Evolutionary conservation across 495 filamentous ascomycete genomes (phyloP), one percentile per base, ranked within the genome.

Genomic region (Talaromyces thailandensis): DNA sequence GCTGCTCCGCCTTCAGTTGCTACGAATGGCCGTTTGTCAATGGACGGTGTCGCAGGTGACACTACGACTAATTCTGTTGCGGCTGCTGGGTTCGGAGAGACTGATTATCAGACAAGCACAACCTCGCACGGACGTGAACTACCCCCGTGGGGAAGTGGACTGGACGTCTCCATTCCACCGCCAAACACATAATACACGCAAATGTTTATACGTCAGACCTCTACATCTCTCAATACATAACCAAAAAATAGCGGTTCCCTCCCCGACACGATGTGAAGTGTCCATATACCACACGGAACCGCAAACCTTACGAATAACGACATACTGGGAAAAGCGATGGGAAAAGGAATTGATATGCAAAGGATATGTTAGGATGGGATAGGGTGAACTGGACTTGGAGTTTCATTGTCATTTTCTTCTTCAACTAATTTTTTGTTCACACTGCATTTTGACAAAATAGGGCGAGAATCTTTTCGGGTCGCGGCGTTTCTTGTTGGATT

Each of bases 81-180:
- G 21, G 32, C 57, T n/a, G 32, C 45, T 51, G 45, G 40, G 18
- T 61, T 61, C 26, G 43, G 59, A 16, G 59, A 48, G 43, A 25
- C 59, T 3, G 59, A 61, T n/a, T 61, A 51, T 37, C 37, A 61
- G n/a, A 18, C 32, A 12, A 52, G 40, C 11, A 24, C 32, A 16
- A 9, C 59, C 11, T 32, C 59, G 16, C 59, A 59, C 35, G 37
- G 31, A 14, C 57, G 57, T 26, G 37, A 45, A 25, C 1, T 59
- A 45, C 57, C 57, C 48, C 57, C 57, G 6, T 59, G 57, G 57
- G 57, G 31, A 23, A 8, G 32, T 16, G 57, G 57, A 4, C 37
- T 59, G 12, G 57, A 59, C 2, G 57, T 59, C 2, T 40, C 57
- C 11, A 43, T 59, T 43, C 57, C 57, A 16, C 57, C 57, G 23